Conservation (phyloP, 2,329 filamentous ascomycete species). For the Cordyceps fumosorosea region DNA sequence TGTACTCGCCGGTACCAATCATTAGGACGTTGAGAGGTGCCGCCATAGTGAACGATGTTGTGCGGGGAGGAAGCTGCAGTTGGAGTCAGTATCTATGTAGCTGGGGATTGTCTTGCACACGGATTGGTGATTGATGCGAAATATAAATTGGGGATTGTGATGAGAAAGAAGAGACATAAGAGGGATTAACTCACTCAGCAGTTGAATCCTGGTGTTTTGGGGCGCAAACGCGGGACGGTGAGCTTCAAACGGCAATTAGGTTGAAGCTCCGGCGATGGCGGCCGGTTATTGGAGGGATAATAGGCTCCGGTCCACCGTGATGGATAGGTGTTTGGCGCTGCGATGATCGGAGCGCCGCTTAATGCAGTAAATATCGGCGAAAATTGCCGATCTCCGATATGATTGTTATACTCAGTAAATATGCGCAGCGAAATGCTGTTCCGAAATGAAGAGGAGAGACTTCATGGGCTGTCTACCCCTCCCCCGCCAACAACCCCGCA, state of each 20-base stretch:
- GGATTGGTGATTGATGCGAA: not conserved
- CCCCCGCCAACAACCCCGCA: constrained; percentile 8
- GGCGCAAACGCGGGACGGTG: not conserved
- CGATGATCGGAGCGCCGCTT: not conserved
- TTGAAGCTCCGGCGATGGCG: not conserved
- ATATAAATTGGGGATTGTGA: not conserved
- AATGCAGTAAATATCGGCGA: not conserved
- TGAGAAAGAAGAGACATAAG: not conserved
- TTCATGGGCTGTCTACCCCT: not conserved
- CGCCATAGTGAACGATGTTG: not conserved
- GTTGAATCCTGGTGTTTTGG: not conserved
- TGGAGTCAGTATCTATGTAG: not conserved
- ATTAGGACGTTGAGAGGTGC: constrained; percentile 10
- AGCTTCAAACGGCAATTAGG: not conserved
- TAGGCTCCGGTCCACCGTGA: constrained; percentile 1
- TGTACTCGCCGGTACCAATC: constrained; percentile 92
- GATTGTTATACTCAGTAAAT: not conserved
- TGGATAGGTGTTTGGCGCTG: not conserved
- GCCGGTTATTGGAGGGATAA: constrained; percentile 9
- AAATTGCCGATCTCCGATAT: not conserved
- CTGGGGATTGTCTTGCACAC: not conserved
- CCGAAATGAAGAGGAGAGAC: not conserved
- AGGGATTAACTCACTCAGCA: not conserved
- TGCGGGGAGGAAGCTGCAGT: not conserved
- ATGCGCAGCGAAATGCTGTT: not conserved